Conservation (phyloP, 2,329 filamentous ascomycete genomes). For the Fusarium verticillioides region DNA sequence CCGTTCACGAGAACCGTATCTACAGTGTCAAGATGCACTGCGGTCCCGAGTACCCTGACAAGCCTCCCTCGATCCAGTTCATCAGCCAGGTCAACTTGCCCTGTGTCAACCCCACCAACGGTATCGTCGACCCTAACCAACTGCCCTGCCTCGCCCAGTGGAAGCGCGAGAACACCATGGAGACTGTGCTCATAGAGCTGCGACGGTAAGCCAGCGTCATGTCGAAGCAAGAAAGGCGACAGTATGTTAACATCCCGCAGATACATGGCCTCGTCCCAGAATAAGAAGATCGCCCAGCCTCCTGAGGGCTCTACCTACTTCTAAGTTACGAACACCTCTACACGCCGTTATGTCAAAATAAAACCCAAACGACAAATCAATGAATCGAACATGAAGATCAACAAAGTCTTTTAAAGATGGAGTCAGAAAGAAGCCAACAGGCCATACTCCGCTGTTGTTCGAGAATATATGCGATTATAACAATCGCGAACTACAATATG, state of each 20-base stretch:
- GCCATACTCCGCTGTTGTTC: slow-evolving; percentile 27
- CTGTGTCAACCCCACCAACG: slow-evolving; percentile 84
- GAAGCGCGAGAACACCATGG: slow-evolving; percentile 95
- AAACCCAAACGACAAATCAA: slow-evolving; percentile 1
- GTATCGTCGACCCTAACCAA: slow-evolving; percentile 85
- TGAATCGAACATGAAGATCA: slow-evolving; percentile 19
- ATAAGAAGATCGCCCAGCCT: slow-evolving; percentile 97
- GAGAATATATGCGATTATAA: slow-evolving; percentile 35
- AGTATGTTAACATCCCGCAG: slow-evolving; percentile 55
- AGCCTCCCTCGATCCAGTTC: slow-evolving; percentile 90
- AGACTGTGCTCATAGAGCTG: slow-evolving; percentile 89
- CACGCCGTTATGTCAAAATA: slow-evolving; percentile 23
- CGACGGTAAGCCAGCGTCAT: slow-evolving; percentile 67
- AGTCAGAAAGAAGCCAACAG: slow-evolving; percentile 31
- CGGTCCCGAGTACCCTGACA: slow-evolving; percentile 87
- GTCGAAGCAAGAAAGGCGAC: neutral
- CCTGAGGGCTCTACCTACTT: slow-evolving; percentile 77
- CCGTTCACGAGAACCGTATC: slow-evolving; percentile 97
- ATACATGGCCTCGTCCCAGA: slow-evolving; percentile 89
- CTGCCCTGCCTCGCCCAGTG: slow-evolving; percentile 88
- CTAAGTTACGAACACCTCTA: slow-evolving; percentile 33
- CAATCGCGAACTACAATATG: slow-evolving; percentile 45
- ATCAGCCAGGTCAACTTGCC: slow-evolving; percentile 96
- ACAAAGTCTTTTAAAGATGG: slow-evolving; percentile 6
- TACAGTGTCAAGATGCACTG: slow-evolving; percentile 98